A percentile compares a stretch with the other conserved stretches of the same genome.
phyloP scores from a whole-genome alignment of 768 basidiomycete species.

The Gautieria morchelliformis region DNA sequence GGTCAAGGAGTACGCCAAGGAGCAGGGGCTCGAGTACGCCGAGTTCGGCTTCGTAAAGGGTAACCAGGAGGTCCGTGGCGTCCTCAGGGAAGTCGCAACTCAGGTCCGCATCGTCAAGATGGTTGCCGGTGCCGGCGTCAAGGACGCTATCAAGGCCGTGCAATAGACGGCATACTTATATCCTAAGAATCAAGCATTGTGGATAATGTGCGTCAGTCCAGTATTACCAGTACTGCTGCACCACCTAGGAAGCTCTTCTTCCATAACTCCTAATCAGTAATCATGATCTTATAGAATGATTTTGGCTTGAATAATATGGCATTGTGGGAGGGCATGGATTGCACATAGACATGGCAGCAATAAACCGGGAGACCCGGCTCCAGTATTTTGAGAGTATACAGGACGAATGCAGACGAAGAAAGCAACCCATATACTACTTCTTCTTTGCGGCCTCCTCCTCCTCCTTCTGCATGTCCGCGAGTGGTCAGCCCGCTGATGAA shows the following conservation, averaged over 20 bases:
- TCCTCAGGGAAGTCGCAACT: slow-evolving; percentile 75
- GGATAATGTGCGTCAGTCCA: too few relatives aligned
- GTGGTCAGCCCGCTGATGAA: slow-evolving; percentile 5
- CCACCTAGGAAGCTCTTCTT: too few relatives aligned
- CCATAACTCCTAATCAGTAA: too few relatives aligned
- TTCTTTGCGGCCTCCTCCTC: slow-evolving; percentile 91
- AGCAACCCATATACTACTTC: slow-evolving; percentile 44
- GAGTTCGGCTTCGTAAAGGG: slow-evolving; percentile 88
- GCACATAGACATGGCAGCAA: slow-evolving; percentile 3
- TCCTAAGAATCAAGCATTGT: not conserved
- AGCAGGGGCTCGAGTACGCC: slow-evolving; percentile 77
- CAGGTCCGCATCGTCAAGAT: slow-evolving; percentile 75
- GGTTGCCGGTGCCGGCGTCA: slow-evolving; percentile 71
- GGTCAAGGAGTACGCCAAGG: slow-evolving; percentile 81
- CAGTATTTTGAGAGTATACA: slow-evolving; percentile 5
- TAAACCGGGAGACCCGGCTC: not conserved
- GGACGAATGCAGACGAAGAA: slow-evolving; percentile 10
- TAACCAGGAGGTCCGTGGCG: slow-evolving; percentile 75
- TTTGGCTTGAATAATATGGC: not conserved
- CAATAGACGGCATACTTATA: not conserved
- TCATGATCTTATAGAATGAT: too few relatives aligned
- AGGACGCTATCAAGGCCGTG: slow-evolving; percentile 30
- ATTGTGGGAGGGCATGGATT: slow-evolving; percentile 2
- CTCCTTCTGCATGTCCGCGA: slow-evolving; percentile 49
- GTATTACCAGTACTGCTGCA: too few relatives aligned